Percentiles rank a stretch among this genome's conserved stretches.
phyloP scores from a whole-genome alignment of 1,139 yeast species.

The Diutina neorugosa region DNA sequence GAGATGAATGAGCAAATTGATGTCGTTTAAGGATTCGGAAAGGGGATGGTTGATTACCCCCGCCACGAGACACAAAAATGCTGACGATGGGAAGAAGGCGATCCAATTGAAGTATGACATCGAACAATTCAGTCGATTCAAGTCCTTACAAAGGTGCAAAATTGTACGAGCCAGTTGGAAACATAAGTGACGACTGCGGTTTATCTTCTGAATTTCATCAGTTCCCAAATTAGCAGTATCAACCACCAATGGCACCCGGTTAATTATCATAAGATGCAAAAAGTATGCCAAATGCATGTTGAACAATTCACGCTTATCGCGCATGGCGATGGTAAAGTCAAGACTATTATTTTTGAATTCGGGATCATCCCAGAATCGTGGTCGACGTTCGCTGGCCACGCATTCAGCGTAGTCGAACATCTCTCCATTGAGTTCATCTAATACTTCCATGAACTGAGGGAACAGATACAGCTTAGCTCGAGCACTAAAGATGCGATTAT shows the following conservation, averaged over 20 bases:
- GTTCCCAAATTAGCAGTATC: constrained; percentile 4
- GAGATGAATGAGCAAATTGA: constrained; percentile 6
- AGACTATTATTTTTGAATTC: constrained; percentile 4
- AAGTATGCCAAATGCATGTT: constrained; percentile 7
- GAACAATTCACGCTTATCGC: not conserved
- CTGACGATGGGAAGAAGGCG: constrained; percentile 7
- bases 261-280: constrained; percentile 9
- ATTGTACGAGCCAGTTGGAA: constrained; percentile 9
- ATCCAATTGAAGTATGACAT: constrained; percentile 7
- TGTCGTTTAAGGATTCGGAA: constrained; percentile 6
- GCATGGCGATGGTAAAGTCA: not conserved
- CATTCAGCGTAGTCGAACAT: constrained; percentile 6
- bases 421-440: constrained; percentile 7
- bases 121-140: constrained; percentile 4
- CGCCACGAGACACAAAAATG: constrained; percentile 9
- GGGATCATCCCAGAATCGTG: constrained; percentile 8
- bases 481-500: constrained; percentile 8
- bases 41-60: constrained; percentile 8
- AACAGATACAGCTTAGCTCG: constrained; percentile 7
- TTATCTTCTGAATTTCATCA: not conserved
- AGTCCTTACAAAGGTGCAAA: constrained; percentile 6
- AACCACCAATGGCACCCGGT: constrained; percentile 7
- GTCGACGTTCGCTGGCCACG: constrained; percentile 6
- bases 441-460: constrained; percentile 6
- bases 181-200: constrained; percentile 7